Evolutionary conservation across 225 moss, liverwort and hornwort species (phyloP).

Genomic region (Ulota crispa): DNA sequence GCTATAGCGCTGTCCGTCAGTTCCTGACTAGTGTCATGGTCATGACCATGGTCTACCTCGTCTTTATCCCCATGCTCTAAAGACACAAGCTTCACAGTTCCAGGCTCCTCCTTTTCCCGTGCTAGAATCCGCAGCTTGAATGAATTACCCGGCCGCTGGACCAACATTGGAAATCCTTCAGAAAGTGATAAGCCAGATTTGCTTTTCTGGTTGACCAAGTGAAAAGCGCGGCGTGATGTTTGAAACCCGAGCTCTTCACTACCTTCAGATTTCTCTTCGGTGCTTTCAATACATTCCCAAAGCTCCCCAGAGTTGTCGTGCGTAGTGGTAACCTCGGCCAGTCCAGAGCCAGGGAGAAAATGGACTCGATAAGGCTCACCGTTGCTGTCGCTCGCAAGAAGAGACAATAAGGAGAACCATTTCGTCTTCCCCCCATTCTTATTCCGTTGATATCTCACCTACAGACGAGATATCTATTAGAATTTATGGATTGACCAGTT

Average conservation of each 20-base stretch:
- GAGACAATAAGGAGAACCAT: constrained; percentile 90
- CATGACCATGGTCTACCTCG: constrained; percentile 51
- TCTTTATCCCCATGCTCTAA: constrained; percentile 49
- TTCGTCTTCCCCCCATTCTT: constrained; percentile 51
- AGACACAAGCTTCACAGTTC: constrained; percentile 64
- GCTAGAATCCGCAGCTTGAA: constrained; percentile 88
- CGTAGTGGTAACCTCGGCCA: constrained; percentile 63
- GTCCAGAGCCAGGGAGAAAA: constrained; percentile 76
- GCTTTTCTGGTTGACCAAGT: constrained; percentile 89
- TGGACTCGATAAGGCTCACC: constrained; percentile 79
- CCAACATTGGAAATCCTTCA: constrained; percentile 79
- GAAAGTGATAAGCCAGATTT: constrained; percentile 76
- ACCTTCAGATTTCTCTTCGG: constrained; percentile 59
- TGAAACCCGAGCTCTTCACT: constrained; percentile 69
- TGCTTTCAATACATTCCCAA: constrained; percentile 70
- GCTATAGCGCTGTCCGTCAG: constrained; percentile 47
- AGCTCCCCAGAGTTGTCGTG: constrained; percentile 81
- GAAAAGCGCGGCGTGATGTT: constrained; percentile 55
- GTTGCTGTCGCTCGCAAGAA: constrained; percentile 71
- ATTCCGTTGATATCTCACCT: constrained; percentile 85
- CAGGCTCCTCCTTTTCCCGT: constrained; percentile 52
- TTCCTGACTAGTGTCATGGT: constrained; percentile 39
- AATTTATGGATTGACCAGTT: constrained; percentile 1
- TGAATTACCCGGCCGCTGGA: constrained; percentile 85
- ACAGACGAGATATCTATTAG: constrained; percentile 14